Evolutionary conservation across 2,329 filamentous ascomycete genomes (phyloP), one percentile per base, ranked within the genome.

Genomic region (Dothidotthia symphoricarpi): DNA sequence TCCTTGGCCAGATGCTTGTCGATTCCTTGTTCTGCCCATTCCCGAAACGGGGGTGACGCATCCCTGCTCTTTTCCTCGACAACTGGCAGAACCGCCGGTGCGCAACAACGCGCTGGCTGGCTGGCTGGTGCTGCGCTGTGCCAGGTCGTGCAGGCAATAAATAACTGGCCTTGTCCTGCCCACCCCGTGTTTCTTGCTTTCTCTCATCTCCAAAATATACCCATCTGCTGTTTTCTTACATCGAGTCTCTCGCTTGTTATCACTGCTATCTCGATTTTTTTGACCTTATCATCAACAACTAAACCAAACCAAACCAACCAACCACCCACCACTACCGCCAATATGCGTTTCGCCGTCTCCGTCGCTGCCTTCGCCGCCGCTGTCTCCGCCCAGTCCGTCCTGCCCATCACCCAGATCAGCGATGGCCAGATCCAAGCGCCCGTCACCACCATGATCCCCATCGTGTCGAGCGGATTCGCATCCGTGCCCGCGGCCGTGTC

Each of bases 361-460:
- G 36, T 64, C 38, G 47, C 56, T 49, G 57, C 54, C 40, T 42
- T 51, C 42, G 60, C 49, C 39, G 55, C 53, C 41, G 61, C 59
- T 33, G 45, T 50, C 29, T 54, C 59, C 24, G 57, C 61, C 56
- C 43, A 46, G 42, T 15, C 24, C 31, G 34, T 51, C 32, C 46
- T 58, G 40, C 54, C 60, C 43, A 66, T 67, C 56, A 54, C 59
- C 36, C 63, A 67, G 57, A 67, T 67, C 50, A 49, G 47, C 39
- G 63, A 67, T 39, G 63, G 63, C 31, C 63, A 67, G 59, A 62
- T 66, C 47, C 63, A 67, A 54, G 63, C 57, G 41, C 47, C 53
- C 39, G 52, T 54, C 26, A 53, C 53, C 31, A 31, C n/a, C 24
- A 24, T 16, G 9, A 22, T n/a, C n/a, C n/a, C n/a, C n/a, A n/a